phyloP scores from a whole-genome alignment of 2,329 filamentous ascomycete species.

The Aspergillus japonicus region DNA sequence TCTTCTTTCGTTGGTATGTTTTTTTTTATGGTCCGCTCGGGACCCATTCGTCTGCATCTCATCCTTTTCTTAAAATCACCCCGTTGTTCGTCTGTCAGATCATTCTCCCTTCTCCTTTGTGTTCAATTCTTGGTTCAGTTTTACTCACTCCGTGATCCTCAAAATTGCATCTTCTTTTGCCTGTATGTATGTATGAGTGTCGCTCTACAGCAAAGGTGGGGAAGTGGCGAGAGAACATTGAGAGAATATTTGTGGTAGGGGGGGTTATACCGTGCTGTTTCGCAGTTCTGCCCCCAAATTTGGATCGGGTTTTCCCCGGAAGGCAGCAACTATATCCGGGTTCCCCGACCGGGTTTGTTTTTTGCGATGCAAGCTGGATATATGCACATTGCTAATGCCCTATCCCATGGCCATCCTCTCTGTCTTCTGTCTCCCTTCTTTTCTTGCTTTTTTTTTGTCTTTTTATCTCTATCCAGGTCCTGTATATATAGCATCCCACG shows the following conservation, averaged over 20 bases:
- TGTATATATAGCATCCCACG: constrained; percentile 1
- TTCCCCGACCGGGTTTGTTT: background rate
- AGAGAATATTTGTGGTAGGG: too few relatives aligned
- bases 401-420: background rate
- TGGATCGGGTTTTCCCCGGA: too few relatives aligned
- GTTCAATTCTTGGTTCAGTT: background rate
- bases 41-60: background rate
- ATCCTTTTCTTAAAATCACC: background rate
- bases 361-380: background rate
- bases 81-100: background rate
- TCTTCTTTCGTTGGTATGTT: background rate
- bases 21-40: background rate
- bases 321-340: too few relatives aligned
- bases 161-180: background rate
- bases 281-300: background rate
- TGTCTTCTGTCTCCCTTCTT: background rate
- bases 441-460: background rate
- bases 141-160: background rate
- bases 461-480: background rate
- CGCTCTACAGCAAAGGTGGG: background rate
- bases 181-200: background rate
- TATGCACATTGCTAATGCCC: background rate
- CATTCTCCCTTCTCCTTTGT: constrained; percentile 5
- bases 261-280: background rate
- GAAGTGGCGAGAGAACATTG: background rate